Percentiles rank a stretch among this genome's conserved stretches.
These are phyloP conservation scores for Hebeloma cylindrosporum DNA, from an alignment of 768 basidiomycete genomes.

Conservation along the genomic window DNA sequence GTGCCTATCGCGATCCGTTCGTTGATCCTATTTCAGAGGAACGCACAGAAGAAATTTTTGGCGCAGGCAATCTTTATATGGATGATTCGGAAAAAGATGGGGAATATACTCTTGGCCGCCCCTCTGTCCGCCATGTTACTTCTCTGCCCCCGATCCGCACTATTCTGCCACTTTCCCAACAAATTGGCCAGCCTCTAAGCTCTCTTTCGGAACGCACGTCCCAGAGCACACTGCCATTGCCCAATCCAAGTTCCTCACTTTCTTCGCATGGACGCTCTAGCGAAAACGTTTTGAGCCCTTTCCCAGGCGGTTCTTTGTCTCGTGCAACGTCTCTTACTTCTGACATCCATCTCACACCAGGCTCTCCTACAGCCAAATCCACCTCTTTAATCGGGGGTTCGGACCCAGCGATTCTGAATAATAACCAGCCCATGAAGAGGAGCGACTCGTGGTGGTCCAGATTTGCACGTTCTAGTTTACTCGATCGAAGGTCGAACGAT, in stretches of 20 bases:
- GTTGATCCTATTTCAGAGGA: slow-evolving; percentile 41
- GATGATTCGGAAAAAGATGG: slow-evolving; percentile 11
- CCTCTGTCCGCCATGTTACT: slow-evolving; percentile 19
- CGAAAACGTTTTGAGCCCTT: slow-evolving; percentile 28
- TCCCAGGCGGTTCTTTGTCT: slow-evolving; percentile 23
- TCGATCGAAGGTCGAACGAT: slow-evolving; percentile 55
- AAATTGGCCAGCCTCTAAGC: slow-evolving; percentile 34
- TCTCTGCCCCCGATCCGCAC: slow-evolving; percentile 30
- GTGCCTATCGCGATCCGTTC: slow-evolving; percentile 50
- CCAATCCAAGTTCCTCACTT: slow-evolving; percentile 24
- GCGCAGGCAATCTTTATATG: slow-evolving; percentile 20
- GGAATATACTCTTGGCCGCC: slow-evolving; percentile 13
- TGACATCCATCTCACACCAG: slow-evolving; percentile 22
- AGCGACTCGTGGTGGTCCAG: slow-evolving; percentile 80
- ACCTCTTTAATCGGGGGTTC: slow-evolving; percentile 46
- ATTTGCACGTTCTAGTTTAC: slow-evolving; percentile 63
- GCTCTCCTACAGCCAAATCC: slow-evolving; percentile 27
- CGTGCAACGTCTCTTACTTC: slow-evolving; percentile 29
- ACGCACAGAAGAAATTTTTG: slow-evolving; percentile 22
- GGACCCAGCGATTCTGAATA: slow-evolving; percentile 26
- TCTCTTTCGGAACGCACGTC: slow-evolving; percentile 41
- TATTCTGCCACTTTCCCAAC: slow-evolving; percentile 32
- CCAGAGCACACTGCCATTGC: slow-evolving; percentile 29
- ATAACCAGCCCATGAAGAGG: slow-evolving; percentile 53
- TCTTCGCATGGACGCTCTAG: slow-evolving; percentile 30